Base-by-base conservation (phyloP, 139 green algal species). In the Chlamydomonas asymmetrica region DNA sequence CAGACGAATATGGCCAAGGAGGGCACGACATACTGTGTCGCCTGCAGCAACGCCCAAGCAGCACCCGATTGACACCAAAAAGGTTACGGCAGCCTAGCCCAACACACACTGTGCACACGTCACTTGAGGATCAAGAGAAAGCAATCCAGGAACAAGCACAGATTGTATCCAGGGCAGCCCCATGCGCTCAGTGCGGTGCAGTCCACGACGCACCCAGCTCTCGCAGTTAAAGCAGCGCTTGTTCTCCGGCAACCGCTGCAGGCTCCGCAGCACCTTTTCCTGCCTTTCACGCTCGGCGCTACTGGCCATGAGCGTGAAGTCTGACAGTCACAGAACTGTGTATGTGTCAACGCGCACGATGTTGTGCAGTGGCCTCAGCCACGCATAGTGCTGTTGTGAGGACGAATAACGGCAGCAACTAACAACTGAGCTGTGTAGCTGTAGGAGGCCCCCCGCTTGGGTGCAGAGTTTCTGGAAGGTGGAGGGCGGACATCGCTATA, bases 1-100 rank as follows among this genome's bases (percentile, higher is more conserved):
- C 92, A 97, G 0, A 96, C 92, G 41, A 96, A 97, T 4, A 89
- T 89, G 22, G 63, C 75, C 60, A 94, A 90, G 35, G 78, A 71
- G 0, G 71, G 79, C 13, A 96, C 88, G 20, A 92, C 90, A 78
- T 96, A 97, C 20, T 93, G 89, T 8, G 90, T 90, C 4, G 87
- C 91, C 91, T 95, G 89, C 73, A 37, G 29, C 6, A 7, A 29
- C 32, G 9, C 71, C 60, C 10, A 71, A 41, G 9, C 35, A 38
- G 25, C 57, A 22, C 57, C 10, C 20, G 13, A 64, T 20, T 32
- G 25, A 25, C n/a, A 64, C 20, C n/a, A 59, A 59, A 59, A 59
- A 59, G 49, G 20, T 22, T n/a, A 59, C 20, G 49, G 20, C 49
- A 20, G 49, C 20, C 49, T 59, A 22, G 20, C 49, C 49, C 49